These are phyloP conservation scores for Agaricus subrufescens DNA, from an alignment of 768 basidiomycete genomes.

Conservation along the genomic window DNA sequence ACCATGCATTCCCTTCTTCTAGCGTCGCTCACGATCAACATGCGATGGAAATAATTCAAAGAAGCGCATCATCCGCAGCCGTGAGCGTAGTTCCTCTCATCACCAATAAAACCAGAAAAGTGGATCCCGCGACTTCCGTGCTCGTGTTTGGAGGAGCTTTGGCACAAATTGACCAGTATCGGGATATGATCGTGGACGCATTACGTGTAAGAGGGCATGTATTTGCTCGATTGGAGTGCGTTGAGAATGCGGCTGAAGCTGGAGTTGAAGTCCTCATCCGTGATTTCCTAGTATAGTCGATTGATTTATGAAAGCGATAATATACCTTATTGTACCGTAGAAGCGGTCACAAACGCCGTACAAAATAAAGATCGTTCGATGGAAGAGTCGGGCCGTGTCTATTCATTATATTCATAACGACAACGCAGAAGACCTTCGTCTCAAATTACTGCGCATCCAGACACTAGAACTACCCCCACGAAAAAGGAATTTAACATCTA, in stretches of 20 bases:
- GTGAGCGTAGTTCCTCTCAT: constrained; percentile 12
- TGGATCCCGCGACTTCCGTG: constrained; percentile 10
- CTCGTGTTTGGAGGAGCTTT: constrained; percentile 22
- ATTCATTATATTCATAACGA: too few relatives aligned
- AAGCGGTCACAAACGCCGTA: too few relatives aligned
- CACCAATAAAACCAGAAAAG: not conserved
- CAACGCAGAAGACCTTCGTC: too few relatives aligned
- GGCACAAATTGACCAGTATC: constrained; percentile 16
- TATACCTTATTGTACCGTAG: too few relatives aligned
- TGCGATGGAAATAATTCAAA: constrained; percentile 17
- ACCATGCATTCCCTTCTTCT: constrained; percentile 15
- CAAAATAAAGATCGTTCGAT: too few relatives aligned
- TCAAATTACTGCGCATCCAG: not conserved
- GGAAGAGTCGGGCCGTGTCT: too few relatives aligned
- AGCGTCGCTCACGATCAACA: constrained; percentile 10
- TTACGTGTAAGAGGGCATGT: constrained; percentile 10
- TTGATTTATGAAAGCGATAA: too few relatives aligned
- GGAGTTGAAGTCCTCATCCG: constrained; percentile 3
- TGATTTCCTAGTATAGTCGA: not conserved
- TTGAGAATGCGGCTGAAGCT: constrained; percentile 15
- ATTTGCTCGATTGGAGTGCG: constrained; percentile 16
- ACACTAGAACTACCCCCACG: too few relatives aligned
- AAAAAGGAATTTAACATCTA: too few relatives aligned
- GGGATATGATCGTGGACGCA: constrained; percentile 10
- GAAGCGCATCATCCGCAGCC: constrained; percentile 13